These are phyloP conservation scores for Cercophora sp. DNA, from an alignment of 495 filamentous ascomycete genomes.

Conservation along the genomic window DNA sequence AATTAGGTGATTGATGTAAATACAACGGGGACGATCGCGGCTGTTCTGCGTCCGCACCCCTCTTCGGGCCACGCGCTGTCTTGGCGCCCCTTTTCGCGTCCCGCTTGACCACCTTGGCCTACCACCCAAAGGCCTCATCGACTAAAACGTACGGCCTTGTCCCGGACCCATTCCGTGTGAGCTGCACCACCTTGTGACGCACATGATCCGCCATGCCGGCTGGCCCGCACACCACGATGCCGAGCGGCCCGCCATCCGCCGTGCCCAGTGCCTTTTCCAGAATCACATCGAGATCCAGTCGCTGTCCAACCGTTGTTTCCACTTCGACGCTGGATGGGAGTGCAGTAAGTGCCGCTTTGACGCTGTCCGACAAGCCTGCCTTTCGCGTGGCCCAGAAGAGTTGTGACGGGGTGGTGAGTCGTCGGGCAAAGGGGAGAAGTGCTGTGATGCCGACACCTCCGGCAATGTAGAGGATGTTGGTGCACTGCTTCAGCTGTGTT, in stretches of 20 bases:
- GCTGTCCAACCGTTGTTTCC: slow-evolving; percentile 10
- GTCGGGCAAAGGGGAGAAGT: slow-evolving; percentile 19
- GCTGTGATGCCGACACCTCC: slow-evolving; percentile 25
- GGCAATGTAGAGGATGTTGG: slow-evolving; percentile 22
- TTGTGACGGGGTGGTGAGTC: slow-evolving; percentile 4
- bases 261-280: slow-evolving; percentile 7
- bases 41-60: no score
- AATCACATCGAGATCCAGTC: slow-evolving; percentile 13
- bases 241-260: slow-evolving; percentile 11
- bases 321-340: slow-evolving; percentile 12
- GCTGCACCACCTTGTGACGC: slow-evolving; percentile 12
- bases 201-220: slow-evolving; percentile 24
- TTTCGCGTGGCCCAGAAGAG: slow-evolving; percentile 20
- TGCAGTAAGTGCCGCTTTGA: slow-evolving; percentile 9
- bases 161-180: slow-evolving; percentile 1
- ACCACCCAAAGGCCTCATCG: slow-evolving; percentile 18
- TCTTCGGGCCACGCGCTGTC: no score
- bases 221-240: slow-evolving; percentile 26
- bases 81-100: no score
- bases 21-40: no score
- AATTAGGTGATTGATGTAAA: no score
- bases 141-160: slow-evolving; percentile 17
- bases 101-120: no score
- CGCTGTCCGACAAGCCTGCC: slow-evolving; percentile 3
- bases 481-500: slow-evolving; percentile 9